Base-by-base conservation (phyloP, 306 rosid species). In the Malus sylvestris region DNA sequence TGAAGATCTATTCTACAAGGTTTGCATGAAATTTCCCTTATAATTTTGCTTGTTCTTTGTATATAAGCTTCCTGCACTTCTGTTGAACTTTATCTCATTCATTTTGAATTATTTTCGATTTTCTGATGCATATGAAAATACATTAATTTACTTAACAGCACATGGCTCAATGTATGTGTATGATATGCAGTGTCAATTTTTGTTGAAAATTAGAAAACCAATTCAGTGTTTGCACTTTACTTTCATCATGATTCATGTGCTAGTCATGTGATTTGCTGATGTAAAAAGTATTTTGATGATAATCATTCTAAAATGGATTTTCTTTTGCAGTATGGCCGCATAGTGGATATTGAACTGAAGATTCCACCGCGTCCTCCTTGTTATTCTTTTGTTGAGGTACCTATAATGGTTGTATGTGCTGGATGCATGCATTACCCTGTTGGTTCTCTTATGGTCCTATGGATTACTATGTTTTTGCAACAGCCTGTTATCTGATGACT, bases 281-380 rank as follows among this genome's bases (percentile, higher is more conserved):
- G 15, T 51, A 13, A 51, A 51, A 51, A 15, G 20, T 18, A 25
- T 8, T 49, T 15, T 70, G 2, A 29, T 19, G 57, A 18, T 38
- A 38, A 38, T 38, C 42, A 79, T 44, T 76, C 61, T 73, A 76
- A 19, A 57, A 12, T 62, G 79, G 64, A 8, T 83, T 83, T 44
- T 27, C 38, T 49, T 55, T 69, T 85, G 77, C 93, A 96, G 99
- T 96, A 96, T 91, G 99, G 99, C 61, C 99, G 97, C 25, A 87
- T 96, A 42, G 75, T 96, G 85, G 99, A 96, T 79, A 83, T 96
- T 72, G 99, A 96, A 79, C 79, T 96, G 87, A 96, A 96, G 91
- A 73, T 96, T 79, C 99, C 99, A 5, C 98, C 98, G 3, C 97
- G 96, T 62, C 99, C 99, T 74, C 99, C 99, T 4, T 89, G 98